Percentiles rank a stretch among this genome's conserved stretches.
Conservation (phyloP, 495 filamentous ascomycete species). For the Oleoguttula mirabilis region DNA sequence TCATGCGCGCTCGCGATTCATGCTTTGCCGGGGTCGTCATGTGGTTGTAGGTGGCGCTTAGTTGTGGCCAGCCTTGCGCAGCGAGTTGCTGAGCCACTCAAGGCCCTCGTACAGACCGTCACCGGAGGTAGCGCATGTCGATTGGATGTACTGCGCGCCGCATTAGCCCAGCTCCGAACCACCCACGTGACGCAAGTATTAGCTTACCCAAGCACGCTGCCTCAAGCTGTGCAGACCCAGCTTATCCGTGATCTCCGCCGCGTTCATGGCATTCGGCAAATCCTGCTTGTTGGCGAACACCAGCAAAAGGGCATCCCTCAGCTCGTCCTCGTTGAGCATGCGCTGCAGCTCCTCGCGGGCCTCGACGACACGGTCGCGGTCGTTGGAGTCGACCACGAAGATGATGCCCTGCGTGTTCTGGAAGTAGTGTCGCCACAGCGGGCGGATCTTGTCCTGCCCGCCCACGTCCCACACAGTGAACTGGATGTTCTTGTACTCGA, state of each 20-base stretch:
- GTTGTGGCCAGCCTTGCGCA: conserved; percentile 80
- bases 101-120: conserved; percentile 99
- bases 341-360: conserved; percentile 98
- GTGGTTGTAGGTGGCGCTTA: too few relatives aligned
- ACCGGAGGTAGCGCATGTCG: conserved; percentile 96
- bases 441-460: conserved; percentile 99
- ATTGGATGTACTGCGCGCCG: conserved; percentile 83
- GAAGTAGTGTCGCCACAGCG: conserved; percentile 99
- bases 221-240: conserved; percentile 97
- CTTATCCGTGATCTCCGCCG: conserved; percentile 98
- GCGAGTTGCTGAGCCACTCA: conserved; percentile 93
- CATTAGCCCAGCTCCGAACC: not conserved
- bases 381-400: conserved; percentile 99
- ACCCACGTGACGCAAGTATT: not conserved
- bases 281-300: conserved; percentile 99
- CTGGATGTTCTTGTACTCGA: conserved; percentile 99
- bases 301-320: conserved; percentile 90
- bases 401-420: conserved; percentile 99
- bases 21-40: too few relatives aligned
- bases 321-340: conserved; percentile 99
- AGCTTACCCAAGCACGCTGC: conserved; percentile 93
- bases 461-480: conserved; percentile 99
- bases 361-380: conserved; percentile 98
- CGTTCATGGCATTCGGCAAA: conserved; percentile 99
- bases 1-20: too few relatives aligned